Conservation (phyloP, 139 green algal species). For the Yamagishiella unicocca region DNA sequence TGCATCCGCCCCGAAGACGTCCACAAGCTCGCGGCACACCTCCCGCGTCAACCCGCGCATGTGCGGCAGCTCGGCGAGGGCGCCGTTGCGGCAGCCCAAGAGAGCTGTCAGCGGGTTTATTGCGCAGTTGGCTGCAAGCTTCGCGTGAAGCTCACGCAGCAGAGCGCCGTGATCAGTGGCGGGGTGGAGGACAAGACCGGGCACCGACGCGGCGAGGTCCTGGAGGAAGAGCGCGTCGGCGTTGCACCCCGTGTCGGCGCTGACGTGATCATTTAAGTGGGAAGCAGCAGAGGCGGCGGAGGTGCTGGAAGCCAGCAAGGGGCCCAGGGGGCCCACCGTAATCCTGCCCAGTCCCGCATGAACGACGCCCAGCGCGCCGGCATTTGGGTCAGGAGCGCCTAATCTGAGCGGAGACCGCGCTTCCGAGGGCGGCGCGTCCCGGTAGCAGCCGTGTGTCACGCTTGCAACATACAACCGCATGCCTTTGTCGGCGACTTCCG, state of each 20-base stretch:
- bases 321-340: slow-evolving; percentile 24
- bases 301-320: background rate
- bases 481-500: background rate
- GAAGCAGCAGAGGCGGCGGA: background rate
- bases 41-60: background rate
- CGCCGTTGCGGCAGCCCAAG: slow-evolving; percentile 63
- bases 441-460: slow-evolving; percentile 55
- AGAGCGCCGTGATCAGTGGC: background rate
- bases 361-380: slow-evolving; percentile 15
- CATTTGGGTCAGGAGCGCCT: background rate
- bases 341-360: slow-evolving; percentile 42
- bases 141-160: slow-evolving; percentile 39
- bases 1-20: background rate
- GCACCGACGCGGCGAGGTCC: background rate
- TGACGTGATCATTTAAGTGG: too few relatives aligned
- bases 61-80: slow-evolving; percentile 21
- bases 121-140: slow-evolving; percentile 64
- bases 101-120: slow-evolving; percentile 66
- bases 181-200: background rate
- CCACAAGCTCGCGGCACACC: slow-evolving; percentile 54
- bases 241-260: too few relatives aligned
- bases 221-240: slow-evolving; percentile 26
- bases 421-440: background rate
- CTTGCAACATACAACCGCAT: slow-evolving; percentile 38
- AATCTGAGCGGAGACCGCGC: background rate